A percentile compares a stretch with the other conserved stretches of the same genome.
phyloP scores from a whole-genome alignment of 345 rosid genomes.

The Citrus sinensis region DVS_A1.0 CM039166.1:24377001-24377500 shows the following conservation, averaged over 20 bases:
- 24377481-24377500: constrained; percentile 94
- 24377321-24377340: neutral
- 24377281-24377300: neutral
- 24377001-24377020: constrained; percentile 92
- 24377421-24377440: constrained; percentile 93
- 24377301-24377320: neutral
- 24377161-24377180: neutral
- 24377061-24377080: constrained; percentile 56
- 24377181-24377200: neutral
- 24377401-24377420: constrained; percentile 95
- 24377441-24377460: constrained; percentile 76
- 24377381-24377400: neutral
- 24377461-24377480: constrained; percentile 88
- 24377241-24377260: neutral
- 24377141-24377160: neutral
- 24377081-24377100: constrained; percentile 19
- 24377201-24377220: neutral
- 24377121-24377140: neutral
- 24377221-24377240: neutral
- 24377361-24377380: too few relatives aligned
- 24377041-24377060: constrained; percentile 91
- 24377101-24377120: constrained; percentile 2
- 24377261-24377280: neutral
- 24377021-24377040: constrained; percentile 99
- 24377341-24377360: neutral